Evolutionary conservation across 2,329 filamentous ascomycete species (phyloP), one percentile per base, ranked within the genome.

Genomic region (Epichloe aotearoae): DNA sequence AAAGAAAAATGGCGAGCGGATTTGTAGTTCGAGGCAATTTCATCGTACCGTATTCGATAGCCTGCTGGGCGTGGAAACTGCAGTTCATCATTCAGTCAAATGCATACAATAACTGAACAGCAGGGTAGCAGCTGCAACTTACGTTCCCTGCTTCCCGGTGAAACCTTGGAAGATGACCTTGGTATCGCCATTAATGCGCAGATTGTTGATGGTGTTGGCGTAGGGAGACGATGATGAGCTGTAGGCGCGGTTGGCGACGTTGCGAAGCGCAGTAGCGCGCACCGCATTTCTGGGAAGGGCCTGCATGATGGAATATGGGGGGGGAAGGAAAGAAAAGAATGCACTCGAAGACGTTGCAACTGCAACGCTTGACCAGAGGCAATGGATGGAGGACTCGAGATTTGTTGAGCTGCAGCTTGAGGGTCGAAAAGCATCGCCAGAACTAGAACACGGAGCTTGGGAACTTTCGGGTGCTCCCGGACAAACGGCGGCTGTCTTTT

Each of bases 121-220:
- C 23, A 15, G 5, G 12, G 7, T 19, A 26, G 42, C 11, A 17
- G 5, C 20, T 30, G 33, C 11, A 11, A 83, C 84, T 73, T 70
- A 89, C 85, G 86, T 91, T 84, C 88, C 88, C 79, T 95, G 89
- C 78, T 88, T 93, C 69, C 91, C 91, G 52, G 91, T 97, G 72
- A 97, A 97, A 60, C 93, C 93, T 75, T 98, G 93, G 77, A 82
- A 97, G 64, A 97, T 76, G 60, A 98, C 88, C 76, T 93, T 94
- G 62, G 93, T 98, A 60, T 96, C 84, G 68, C 76, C 67, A 72
- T 89, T 95, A 76, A 97, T 90, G 73, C 88, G 86, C 64, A 97
- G 81, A 77, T 97, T 97, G 64, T 84, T 74, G 66, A 84, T 76
- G 53, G 86, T 91, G 63, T 79, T 69, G 60, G 82, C 71, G 69